Evolutionary conservation across 768 basidiomycete species (phyloP).

Genomic region (Mycena pura): DNA sequence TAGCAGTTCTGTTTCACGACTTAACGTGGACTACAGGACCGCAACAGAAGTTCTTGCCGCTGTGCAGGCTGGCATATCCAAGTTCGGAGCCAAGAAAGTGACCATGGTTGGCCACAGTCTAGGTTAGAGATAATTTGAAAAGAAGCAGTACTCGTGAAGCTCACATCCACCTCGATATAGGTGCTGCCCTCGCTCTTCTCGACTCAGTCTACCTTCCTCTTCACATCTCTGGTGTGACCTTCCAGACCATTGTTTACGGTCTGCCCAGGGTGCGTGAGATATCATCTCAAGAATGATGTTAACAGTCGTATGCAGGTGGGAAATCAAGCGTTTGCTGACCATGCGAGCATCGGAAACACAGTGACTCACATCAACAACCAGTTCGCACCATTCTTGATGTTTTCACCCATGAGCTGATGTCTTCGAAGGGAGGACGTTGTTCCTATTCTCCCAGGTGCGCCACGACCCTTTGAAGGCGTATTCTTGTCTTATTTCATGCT

Average conservation of each 20-base stretch:
- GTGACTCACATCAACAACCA: constrained; percentile 65
- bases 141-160: constrained; percentile 23
- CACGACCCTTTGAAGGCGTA: not conserved
- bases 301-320: constrained; percentile 43
- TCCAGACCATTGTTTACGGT: constrained; percentile 49
- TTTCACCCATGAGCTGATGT: not conserved
- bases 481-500: constrained; percentile 27
- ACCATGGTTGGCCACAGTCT: constrained; percentile 54
- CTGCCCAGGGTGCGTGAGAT: constrained; percentile 46
- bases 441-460: constrained; percentile 46
- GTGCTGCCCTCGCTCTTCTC: constrained; percentile 49
- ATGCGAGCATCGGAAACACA: constrained; percentile 52
- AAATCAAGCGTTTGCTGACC: constrained; percentile 64
- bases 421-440: constrained; percentile 41
- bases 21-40: constrained; percentile 40
- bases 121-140: constrained; percentile 30
- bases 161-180: constrained; percentile 29
- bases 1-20: too few relatives aligned
- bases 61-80: constrained; percentile 43
- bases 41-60: constrained; percentile 48
- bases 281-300: not conserved
- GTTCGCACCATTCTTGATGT: constrained; percentile 26
- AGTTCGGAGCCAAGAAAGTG: constrained; percentile 41
- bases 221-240: constrained; percentile 49
- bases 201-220: constrained; percentile 61